phyloP scores from a whole-genome alignment of 1,139 yeast genomes.

The Lodderomyces metapsilosis region DNA sequence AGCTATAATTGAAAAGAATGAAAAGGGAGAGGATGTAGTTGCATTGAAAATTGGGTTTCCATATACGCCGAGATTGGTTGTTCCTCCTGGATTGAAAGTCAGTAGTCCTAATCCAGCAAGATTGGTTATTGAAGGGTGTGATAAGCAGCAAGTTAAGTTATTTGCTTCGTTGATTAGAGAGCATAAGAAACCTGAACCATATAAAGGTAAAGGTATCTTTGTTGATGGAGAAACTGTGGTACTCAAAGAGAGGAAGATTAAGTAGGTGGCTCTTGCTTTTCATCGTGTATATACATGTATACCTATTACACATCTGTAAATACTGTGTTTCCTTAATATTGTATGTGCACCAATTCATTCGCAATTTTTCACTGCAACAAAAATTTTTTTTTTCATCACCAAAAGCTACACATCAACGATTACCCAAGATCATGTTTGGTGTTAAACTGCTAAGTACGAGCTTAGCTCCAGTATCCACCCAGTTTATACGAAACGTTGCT shows the following conservation, averaged over 20 bases:
- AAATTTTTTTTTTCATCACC: slow-evolving; percentile 1
- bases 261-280: slow-evolving; percentile 37
- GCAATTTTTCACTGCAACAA: not conserved
- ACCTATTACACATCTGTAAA: not conserved
- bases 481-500: slow-evolving; percentile 29
- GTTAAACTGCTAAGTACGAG: not conserved
- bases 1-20: slow-evolving; percentile 62
- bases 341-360: not conserved
- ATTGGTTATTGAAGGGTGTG: slow-evolving; percentile 78
- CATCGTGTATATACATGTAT: not conserved
- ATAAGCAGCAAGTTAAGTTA: slow-evolving; percentile 82
- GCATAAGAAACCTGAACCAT: slow-evolving; percentile 95
- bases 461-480: slow-evolving; percentile 9
- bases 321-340: not conserved
- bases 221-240: slow-evolving; percentile 88
- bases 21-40: slow-evolving; percentile 57
- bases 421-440: slow-evolving; percentile 9
- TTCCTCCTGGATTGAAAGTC: slow-evolving; percentile 77
- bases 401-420: not conserved
- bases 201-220: slow-evolving; percentile 96
- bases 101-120: slow-evolving; percentile 86
- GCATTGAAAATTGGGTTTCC: slow-evolving; percentile 75
- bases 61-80: slow-evolving; percentile 66
- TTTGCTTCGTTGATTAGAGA: slow-evolving; percentile 88
- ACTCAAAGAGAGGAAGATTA: slow-evolving; percentile 88